phyloP scores from a whole-genome alignment of 2,329 filamentous ascomycete genomes.

The Fusarium sulawesiense region DNA sequence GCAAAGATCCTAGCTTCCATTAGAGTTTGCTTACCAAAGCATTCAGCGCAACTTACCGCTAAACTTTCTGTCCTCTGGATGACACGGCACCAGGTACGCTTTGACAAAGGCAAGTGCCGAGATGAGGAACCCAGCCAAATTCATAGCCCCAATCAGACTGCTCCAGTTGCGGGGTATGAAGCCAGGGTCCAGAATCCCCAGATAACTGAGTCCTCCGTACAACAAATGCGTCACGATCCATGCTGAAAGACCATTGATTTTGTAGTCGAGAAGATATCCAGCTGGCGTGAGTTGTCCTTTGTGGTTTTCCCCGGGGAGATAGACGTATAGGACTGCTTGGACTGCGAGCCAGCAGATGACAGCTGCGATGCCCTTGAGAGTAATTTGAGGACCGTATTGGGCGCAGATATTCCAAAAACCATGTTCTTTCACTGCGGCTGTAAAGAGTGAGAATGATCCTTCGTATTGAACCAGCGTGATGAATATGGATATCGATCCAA shows the following conservation, averaged over 20 bases:
- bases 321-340: constrained; percentile 31
- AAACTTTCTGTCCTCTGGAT: constrained; percentile 57
- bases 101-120: constrained; percentile 51
- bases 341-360: constrained; percentile 22
- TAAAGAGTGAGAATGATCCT: constrained; percentile 33
- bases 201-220: constrained; percentile 42
- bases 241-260: constrained; percentile 56
- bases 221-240: constrained; percentile 54
- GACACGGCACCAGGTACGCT: constrained; percentile 53
- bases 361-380: constrained; percentile 25
- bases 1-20: constrained; percentile 46
- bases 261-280: constrained; percentile 56
- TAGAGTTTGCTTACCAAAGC: background rate
- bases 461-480: constrained; percentile 41
- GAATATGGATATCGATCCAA: constrained; percentile 40
- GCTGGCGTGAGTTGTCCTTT: constrained; percentile 57
- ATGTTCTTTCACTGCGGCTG: constrained; percentile 6
- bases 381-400: constrained; percentile 32
- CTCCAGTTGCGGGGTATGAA: constrained; percentile 58
- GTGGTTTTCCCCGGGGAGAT: constrained; percentile 26
- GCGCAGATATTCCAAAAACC: constrained; percentile 35
- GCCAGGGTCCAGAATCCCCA: constrained; percentile 52
- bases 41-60: constrained; percentile 48
- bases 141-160: constrained; percentile 53
- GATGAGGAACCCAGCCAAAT: constrained; percentile 49